Evolutionary conservation across 2,329 filamentous ascomycete species (phyloP).

Genomic region (Fusarium bactridioides): DNA sequence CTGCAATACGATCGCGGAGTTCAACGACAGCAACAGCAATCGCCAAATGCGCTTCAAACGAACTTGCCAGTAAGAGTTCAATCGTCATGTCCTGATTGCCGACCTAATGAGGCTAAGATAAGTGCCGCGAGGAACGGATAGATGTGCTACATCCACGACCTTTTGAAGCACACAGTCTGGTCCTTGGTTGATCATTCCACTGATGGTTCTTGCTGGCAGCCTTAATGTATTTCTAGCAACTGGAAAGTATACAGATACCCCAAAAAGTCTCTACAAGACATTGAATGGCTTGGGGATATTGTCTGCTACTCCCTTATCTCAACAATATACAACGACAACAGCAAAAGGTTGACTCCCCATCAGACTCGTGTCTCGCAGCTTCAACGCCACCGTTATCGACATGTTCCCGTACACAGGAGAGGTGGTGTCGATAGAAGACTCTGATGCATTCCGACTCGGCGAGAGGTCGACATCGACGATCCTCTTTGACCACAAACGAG

Average conservation of each 20-base stretch:
- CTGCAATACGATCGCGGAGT: not conserved
- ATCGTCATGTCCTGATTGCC: not conserved
- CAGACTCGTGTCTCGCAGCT: too few relatives aligned
- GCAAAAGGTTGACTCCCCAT: too few relatives aligned
- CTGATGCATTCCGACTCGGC: too few relatives aligned
- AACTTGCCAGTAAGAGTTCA: too few relatives aligned
- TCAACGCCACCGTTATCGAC: too few relatives aligned
- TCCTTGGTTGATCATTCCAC: not conserved
- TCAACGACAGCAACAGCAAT: not conserved
- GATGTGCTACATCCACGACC: not conserved
- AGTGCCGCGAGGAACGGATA: too few relatives aligned
- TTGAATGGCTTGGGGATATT: not conserved
- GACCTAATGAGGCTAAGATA: not conserved
- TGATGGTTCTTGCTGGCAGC: too few relatives aligned
- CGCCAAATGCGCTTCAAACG: not conserved
- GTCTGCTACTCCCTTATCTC: not conserved
- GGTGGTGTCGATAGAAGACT: too few relatives aligned
- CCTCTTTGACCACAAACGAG: too few relatives aligned
- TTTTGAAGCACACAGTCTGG: not conserved
- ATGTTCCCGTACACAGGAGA: too few relatives aligned
- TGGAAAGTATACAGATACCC: not conserved
- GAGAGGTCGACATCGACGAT: too few relatives aligned
- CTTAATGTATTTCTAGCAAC: not conserved
- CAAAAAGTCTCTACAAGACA: not conserved
- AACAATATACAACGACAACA: not conserved